phyloP scores from a whole-genome alignment of 2,329 filamentous ascomycete species.

The Hortaea werneckii region DNA sequence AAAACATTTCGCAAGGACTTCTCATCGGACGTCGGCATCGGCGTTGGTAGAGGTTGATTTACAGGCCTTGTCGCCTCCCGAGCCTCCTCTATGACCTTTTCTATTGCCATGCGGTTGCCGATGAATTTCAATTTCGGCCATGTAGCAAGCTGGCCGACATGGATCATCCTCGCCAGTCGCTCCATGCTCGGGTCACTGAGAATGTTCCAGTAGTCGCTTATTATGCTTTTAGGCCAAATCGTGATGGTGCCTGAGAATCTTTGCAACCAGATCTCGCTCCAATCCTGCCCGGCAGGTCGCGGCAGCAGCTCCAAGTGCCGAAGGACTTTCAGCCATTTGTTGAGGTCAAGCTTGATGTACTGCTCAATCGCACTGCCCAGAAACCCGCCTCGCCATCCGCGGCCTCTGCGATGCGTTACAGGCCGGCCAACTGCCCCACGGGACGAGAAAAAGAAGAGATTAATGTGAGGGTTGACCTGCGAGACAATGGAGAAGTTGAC shows the following conservation, averaged over 20 bases:
- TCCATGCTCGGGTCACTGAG: conserved; percentile 69
- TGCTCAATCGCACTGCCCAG: conserved; percentile 86
- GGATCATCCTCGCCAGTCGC: conserved; percentile 76
- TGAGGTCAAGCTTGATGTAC: conserved; percentile 90
- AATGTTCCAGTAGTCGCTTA: conserved; percentile 76
- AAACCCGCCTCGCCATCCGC: conserved; percentile 93
- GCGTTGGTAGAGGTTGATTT: conserved; percentile 22
- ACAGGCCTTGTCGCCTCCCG: conserved; percentile 32
- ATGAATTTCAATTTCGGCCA: conserved; percentile 92
- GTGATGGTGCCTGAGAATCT: conserved; percentile 91
- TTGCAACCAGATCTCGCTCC: conserved; percentile 94
- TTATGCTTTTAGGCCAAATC: conserved; percentile 78
- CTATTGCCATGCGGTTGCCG: conserved; percentile 73
- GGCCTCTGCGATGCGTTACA: conserved; percentile 84
- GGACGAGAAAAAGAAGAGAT: conserved; percentile 96
- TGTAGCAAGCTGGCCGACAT: conserved; percentile 76
- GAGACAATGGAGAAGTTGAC: conserved; percentile 91
- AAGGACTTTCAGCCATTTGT: conserved; percentile 94
- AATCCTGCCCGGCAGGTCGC: conserved; percentile 84
- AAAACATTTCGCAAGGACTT: conserved; percentile 26
- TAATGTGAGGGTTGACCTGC: conserved; percentile 92
- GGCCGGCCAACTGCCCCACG: conserved; percentile 84
- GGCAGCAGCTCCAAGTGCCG: conserved; percentile 87
- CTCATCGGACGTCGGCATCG: conserved; percentile 5
- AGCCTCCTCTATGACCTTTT: conserved; percentile 54